These are phyloP conservation scores for Neurospora sp. DNA, from an alignment of 2,329 filamentous ascomycete genomes.

Conservation along the genomic window DNA sequence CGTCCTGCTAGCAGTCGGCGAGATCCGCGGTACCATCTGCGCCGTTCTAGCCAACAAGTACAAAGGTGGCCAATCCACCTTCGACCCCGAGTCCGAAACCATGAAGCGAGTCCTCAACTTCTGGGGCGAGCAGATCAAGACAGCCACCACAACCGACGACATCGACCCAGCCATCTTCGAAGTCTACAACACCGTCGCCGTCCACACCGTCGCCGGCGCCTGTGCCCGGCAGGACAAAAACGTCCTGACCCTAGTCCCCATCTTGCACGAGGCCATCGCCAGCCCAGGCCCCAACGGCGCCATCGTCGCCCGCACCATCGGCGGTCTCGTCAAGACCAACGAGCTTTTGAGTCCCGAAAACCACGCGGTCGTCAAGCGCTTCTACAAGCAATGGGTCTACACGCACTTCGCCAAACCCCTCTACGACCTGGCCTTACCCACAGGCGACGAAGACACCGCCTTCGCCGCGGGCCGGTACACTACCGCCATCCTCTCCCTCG, in stretches of 20 bases:
- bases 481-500: conserved; percentile 36
- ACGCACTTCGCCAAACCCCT: conserved; percentile 35
- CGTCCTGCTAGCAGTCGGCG: conserved; percentile 7
- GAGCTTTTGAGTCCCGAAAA: conserved; percentile 28
- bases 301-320: conserved; percentile 31
- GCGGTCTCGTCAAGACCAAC: conserved; percentile 32
- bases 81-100: conserved; percentile 10
- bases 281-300: conserved; percentile 24
- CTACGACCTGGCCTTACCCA: conserved; percentile 31
- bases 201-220: conserved; percentile 21
- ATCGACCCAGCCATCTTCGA: conserved; percentile 7
- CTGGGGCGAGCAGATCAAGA: conserved; percentile 14
- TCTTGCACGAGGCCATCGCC: conserved; percentile 23
- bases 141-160: conserved; percentile 4
- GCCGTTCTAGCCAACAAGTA: conserved; percentile 36
- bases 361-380: conserved; percentile 33
- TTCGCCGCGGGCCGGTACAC: conserved; percentile 30
- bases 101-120: conserved; percentile 13
- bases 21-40: conserved; percentile 25
- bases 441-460: conserved; percentile 14
- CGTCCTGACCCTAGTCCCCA: conserved; percentile 21
- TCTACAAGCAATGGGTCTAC: conserved; percentile 38
- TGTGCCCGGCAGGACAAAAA: conserved; percentile 25
- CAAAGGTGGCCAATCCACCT: conserved; percentile 16
- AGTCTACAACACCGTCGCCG: conserved; percentile 14